A percentile compares a stretch with the other conserved stretches of the same genome.
Conservation (phyloP, 768 basidiomycete species). For the Mycena epipterygia region DNA sequence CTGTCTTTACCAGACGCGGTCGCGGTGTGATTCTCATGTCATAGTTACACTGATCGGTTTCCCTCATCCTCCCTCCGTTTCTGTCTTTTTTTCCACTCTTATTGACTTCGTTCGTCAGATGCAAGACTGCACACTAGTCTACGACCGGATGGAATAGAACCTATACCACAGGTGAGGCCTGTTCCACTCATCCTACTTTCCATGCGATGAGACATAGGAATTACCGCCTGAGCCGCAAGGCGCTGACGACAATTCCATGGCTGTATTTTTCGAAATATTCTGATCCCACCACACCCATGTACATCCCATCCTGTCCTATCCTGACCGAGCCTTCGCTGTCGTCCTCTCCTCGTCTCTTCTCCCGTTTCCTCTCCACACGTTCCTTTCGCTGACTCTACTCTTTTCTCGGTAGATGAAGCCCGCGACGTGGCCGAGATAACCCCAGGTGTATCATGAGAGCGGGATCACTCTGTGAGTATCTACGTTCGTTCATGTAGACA, state of each 20-base stretch:
- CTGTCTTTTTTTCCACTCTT: not conserved
- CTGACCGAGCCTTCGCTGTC: not conserved
- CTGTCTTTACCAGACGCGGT: constrained; percentile 59
- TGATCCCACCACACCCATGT: too few species aligned
- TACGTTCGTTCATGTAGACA: not conserved
- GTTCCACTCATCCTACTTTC: constrained; percentile 1
- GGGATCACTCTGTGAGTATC: constrained; percentile 22
- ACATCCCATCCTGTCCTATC: not conserved
- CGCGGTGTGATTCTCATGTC: constrained; percentile 74
- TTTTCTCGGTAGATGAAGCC: too few species aligned
- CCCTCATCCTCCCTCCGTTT: constrained; percentile 3
- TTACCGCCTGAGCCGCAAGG: constrained; percentile 84
- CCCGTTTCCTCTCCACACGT: not conserved
- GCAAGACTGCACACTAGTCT: too few species aligned
- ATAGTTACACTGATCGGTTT: constrained; percentile 91
- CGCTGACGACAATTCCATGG: constrained; percentile 84
- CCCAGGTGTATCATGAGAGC: too few species aligned
- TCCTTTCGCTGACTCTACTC: not conserved
- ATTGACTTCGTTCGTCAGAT: too few species aligned
- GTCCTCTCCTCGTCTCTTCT: not conserved
- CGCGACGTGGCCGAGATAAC: too few species aligned
- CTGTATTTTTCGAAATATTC: constrained; percentile 75
- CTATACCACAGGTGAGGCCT: too few species aligned
- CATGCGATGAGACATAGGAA: constrained; percentile 76
- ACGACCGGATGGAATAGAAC: too few species aligned